These are phyloP conservation scores for Ogataea chonburiensis DNA, from an alignment of 805 yeast genomes.

Conservation along the genomic window DNA sequence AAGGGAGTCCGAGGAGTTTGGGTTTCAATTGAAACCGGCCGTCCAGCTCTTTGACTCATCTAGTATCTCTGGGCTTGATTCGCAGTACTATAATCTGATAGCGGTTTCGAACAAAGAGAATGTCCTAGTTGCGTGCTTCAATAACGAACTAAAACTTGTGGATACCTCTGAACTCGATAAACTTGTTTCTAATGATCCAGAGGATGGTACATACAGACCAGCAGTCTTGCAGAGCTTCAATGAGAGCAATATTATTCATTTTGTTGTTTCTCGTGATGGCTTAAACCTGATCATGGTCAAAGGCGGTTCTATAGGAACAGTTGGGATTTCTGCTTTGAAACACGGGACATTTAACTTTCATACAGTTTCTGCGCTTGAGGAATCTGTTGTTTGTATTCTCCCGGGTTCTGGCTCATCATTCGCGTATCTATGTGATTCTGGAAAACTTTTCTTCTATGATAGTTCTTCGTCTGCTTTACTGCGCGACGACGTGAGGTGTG, in stretches of 20 bases:
- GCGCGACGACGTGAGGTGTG: conserved; percentile 9
- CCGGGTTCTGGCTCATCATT: not conserved
- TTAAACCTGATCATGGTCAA: conserved; percentile 17
- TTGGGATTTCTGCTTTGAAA: conserved; percentile 1
- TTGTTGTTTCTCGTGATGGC: conserved; percentile 25
- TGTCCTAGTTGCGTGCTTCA: conserved; percentile 23
- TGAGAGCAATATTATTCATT: conserved; percentile 17
- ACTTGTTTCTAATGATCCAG: conserved; percentile 16
- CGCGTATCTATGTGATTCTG: conserved; percentile 13
- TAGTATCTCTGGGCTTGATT: not conserved
- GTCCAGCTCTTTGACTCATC: conserved; percentile 23
- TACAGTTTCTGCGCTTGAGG: conserved; percentile 9
- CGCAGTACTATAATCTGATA: conserved; percentile 19
- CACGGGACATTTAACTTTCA: conserved; percentile 5
- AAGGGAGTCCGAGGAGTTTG: conserved; percentile 31
- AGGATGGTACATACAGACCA: conserved; percentile 7
- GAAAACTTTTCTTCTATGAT: conserved; percentile 12
- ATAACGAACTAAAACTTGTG: conserved; percentile 20
- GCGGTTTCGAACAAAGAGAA: conserved; percentile 22
- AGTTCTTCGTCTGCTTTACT: not conserved
- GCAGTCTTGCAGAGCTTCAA: not conserved
- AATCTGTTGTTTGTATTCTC: not conserved
- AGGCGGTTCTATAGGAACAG: conserved; percentile 9
- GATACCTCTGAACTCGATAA: conserved; percentile 19
- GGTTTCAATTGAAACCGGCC: conserved; percentile 30